These are phyloP conservation scores for Rhizopogon vesiculosus DNA, from an alignment of 768 basidiomycete species.

Conservation along the genomic window DNA sequence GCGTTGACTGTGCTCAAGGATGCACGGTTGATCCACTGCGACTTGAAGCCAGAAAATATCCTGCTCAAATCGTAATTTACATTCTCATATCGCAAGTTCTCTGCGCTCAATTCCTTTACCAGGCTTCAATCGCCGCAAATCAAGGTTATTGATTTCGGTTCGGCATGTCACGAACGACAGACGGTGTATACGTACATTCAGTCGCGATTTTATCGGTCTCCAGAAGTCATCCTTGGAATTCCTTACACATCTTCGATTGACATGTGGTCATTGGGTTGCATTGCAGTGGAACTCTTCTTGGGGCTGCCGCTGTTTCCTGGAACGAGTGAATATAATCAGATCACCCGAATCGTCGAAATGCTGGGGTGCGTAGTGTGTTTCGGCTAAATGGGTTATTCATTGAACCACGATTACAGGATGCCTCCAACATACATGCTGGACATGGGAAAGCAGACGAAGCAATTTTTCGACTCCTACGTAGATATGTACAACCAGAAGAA, in stretches of 20 bases:
- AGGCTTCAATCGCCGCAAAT: slow-evolving; percentile 96
- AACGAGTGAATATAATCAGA: slow-evolving; percentile 98
- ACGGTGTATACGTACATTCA: slow-evolving; percentile 99
- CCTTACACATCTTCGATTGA: slow-evolving; percentile 95
- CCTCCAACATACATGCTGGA: slow-evolving; percentile 94
- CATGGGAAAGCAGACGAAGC: slow-evolving; percentile 88
- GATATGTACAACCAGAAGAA: slow-evolving; percentile 79
- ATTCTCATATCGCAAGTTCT: not conserved
- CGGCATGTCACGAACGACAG: slow-evolving; percentile 96
- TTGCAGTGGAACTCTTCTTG: slow-evolving; percentile 96
- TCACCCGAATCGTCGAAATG: slow-evolving; percentile 97
- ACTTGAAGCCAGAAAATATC: slow-evolving; percentile 98
- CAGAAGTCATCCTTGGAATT: slow-evolving; percentile 93
- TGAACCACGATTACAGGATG: slow-evolving; percentile 45
- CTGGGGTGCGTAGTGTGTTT: slow-evolving; percentile 66
- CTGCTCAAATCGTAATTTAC: slow-evolving; percentile 80
- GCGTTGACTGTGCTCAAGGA: slow-evolving; percentile 91
- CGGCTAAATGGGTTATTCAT: not conserved
- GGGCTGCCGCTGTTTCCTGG: slow-evolving; percentile 96
- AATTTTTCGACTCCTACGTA: slow-evolving; percentile 85
- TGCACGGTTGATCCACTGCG: slow-evolving; percentile 94
- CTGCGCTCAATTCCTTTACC: slow-evolving; percentile 3
- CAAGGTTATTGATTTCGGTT: slow-evolving; percentile 99
- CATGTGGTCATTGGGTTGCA: slow-evolving; percentile 99
- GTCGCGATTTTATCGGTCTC: slow-evolving; percentile 96